These are phyloP conservation scores for Paracoccidioides brasiliensis DNA, from an alignment of 2,329 filamentous ascomycete species.

Conservation along the genomic window DNA sequence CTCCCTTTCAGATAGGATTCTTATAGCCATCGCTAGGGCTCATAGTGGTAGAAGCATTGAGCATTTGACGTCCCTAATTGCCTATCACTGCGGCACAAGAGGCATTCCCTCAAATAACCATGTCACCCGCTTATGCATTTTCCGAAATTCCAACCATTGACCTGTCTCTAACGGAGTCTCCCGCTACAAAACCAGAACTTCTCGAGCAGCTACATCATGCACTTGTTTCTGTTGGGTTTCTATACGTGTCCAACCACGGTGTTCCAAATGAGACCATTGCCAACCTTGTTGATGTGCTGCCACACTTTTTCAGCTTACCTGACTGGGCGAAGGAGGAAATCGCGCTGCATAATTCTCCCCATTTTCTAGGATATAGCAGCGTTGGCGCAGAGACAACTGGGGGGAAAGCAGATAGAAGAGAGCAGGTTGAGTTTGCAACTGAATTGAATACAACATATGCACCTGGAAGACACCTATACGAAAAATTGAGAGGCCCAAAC, in stretches of 20 bases:
- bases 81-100: no score
- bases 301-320: constrained; percentile 14
- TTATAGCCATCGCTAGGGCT: no score
- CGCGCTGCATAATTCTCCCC: constrained; percentile 38
- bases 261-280: constrained; percentile 11
- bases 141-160: constrained; percentile 37
- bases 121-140: constrained; percentile 7
- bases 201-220: constrained; percentile 22
- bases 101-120: neutral
- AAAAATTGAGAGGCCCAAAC: constrained; percentile 37
- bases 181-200: constrained; percentile 23
- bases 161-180: constrained; percentile 32
- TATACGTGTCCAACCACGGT: constrained; percentile 17
- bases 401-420: constrained; percentile 38
- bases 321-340: constrained; percentile 13
- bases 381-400: constrained; percentile 45
- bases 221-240: constrained; percentile 16
- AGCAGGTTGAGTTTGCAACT: constrained; percentile 49
- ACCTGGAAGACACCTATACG: constrained; percentile 25
- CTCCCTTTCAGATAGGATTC: no score
- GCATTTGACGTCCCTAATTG: no score
- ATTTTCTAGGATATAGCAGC: constrained; percentile 48
- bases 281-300: constrained; percentile 12
- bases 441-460: constrained; percentile 34
- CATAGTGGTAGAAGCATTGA: no score